Evolutionary conservation across 257 asterid species (phyloP), one percentile per base, ranked within the genome.

Genomic region (Solanum boliviense): DNA sequence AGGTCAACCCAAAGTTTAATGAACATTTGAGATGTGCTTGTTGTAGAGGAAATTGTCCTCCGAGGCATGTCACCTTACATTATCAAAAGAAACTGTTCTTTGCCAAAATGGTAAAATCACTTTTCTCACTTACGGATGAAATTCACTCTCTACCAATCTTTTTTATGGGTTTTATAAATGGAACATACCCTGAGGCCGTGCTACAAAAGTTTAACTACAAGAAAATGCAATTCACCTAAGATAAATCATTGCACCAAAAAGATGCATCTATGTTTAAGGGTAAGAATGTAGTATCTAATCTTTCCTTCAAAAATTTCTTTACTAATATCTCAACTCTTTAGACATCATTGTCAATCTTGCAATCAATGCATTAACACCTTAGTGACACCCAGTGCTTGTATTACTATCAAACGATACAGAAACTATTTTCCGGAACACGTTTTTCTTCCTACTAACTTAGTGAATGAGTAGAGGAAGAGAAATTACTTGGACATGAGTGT

Each of bases 401-500:
- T 56, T 56, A 18, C n/a, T 56, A 56, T 8, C n/a, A 56, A 56
- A 56, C 10, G 25, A 56, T n/a, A 23, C 60, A 38, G 13, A 38
- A 76, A 11, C 23, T 70, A 70, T 20, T n/a, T 18, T 4, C 67
- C 75, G 21, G 81, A 85, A 85, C 67, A 85, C 60, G 23, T 35
- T 13, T 41, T 18, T 70, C 83, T n/a, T 46, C 71, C 44, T 35
- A 71, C 83, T 48, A 56, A 48, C 74, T n/a, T 31, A 84, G 58
- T 13, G 60, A 15, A 34, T 31, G 85, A 70, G 67, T 12, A 60
- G 44, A 36, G 11, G 75, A 87, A 71, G 88, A 86, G 46, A 48
- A 36, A 48, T 25, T 93, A 95, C 99, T 90, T 97, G 96, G 87
- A 93, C 95, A 88, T 95, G 94, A 86, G 95, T 62, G 60, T 93